These are phyloP conservation scores for Paraleonurus japonicus DNA, from an alignment of 257 asterid genomes.

Conservation along the genomic window DNA sequence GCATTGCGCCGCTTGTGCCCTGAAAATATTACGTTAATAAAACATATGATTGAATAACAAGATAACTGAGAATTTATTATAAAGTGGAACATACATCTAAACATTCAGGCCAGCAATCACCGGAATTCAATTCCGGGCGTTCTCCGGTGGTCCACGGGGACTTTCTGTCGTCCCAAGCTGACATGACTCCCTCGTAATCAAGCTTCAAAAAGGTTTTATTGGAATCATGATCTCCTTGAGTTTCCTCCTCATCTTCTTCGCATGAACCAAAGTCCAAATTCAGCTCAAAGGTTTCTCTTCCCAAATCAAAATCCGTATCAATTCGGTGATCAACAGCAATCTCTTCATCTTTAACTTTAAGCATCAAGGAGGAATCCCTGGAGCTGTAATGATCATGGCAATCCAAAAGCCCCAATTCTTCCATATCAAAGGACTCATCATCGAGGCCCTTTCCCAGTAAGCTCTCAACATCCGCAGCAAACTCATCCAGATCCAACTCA, in stretches of 20 bases:
- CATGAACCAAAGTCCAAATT: constrained; percentile 49
- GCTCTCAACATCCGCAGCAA: constrained; percentile 82
- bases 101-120: constrained; percentile 59
- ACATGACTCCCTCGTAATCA: constrained; percentile 57
- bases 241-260: background rate
- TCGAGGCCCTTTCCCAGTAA: constrained; percentile 78
- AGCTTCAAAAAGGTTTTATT: constrained; percentile 49
- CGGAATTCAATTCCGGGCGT: constrained; percentile 53
- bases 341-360: constrained; percentile 47
- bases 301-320: constrained; percentile 31
- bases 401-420: constrained; percentile 60
- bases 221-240: background rate
- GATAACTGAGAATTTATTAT: no score
- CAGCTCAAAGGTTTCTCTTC: constrained; percentile 44
- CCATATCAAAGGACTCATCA: constrained; percentile 61
- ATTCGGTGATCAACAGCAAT: background rate
- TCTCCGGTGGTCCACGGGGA: constrained; percentile 83
- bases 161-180: constrained; percentile 62
- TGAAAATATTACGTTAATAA: constrained; percentile 25
- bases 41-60: background rate
- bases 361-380: constrained; percentile 17
- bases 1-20: constrained; percentile 56
- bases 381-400: background rate
- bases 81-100: constrained; percentile 44
- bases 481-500: constrained; percentile 70